phyloP scores from a whole-genome alignment of 306 rosid genomes.

The Sechiopsis laciniata region DNA sequence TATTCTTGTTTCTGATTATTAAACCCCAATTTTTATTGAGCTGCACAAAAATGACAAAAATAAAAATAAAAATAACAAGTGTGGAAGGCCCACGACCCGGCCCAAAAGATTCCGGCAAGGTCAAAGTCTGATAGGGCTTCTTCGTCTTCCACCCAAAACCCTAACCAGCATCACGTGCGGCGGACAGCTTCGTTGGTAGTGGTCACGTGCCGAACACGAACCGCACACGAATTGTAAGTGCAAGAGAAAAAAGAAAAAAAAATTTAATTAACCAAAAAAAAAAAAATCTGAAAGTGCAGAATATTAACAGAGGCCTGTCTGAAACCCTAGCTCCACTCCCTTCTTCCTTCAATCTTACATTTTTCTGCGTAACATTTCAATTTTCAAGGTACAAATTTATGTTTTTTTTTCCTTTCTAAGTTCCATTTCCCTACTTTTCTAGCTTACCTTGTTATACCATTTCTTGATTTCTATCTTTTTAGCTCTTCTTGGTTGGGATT shows the following conservation, averaged over 20 bases:
- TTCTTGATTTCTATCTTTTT: neutral
- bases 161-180: conserved; percentile 18
- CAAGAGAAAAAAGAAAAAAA: neutral
- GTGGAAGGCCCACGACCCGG: conserved; percentile 9
- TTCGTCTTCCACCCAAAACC: conserved; percentile 14
- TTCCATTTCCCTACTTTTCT: neutral
- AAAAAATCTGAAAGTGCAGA: conserved; percentile 15
- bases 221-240: conserved; percentile 3
- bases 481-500: conserved; percentile 3
- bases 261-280: neutral
- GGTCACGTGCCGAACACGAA: conserved; percentile 19
- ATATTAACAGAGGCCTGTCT: conserved; percentile 12
- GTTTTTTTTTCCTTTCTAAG: neutral
- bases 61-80: too few species aligned
- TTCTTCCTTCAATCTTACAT: conserved; percentile 13
- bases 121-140: neutral
- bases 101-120: conserved; percentile 2
- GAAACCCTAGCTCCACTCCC: conserved; percentile 17
- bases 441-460: neutral
- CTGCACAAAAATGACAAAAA: too few species aligned
- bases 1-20: too few species aligned
- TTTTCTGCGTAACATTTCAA: neutral
- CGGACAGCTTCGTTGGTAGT: conserved; percentile 6
- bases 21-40: too few species aligned
- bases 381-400: neutral